Conservation (phyloP, 257 asterid species). For the Fraxinus excelsior region DNA sequence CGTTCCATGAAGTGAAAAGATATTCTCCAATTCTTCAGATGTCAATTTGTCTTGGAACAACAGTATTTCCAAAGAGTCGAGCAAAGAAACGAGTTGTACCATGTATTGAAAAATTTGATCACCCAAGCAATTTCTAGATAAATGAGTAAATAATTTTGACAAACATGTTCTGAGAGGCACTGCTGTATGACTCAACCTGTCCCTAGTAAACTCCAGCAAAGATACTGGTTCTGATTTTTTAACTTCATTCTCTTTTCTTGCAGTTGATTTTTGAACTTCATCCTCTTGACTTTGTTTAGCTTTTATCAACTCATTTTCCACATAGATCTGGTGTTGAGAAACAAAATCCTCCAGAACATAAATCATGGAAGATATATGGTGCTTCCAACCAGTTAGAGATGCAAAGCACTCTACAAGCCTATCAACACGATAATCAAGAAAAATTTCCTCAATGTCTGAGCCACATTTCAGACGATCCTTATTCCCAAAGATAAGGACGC, state of each 20-base stretch:
- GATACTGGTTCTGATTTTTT: conserved; percentile 23
- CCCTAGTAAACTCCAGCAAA: conserved; percentile 40
- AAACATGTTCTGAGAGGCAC: conserved; percentile 36
- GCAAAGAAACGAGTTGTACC: conserved; percentile 28
- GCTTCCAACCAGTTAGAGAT: conserved; percentile 43
- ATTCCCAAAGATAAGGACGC: conserved; percentile 47
- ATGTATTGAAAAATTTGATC: conserved; percentile 34
- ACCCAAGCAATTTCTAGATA: conserved; percentile 37
- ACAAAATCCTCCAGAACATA: conserved; percentile 43
- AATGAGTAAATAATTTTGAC: conserved; percentile 40
- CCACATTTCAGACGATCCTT: conserved; percentile 39
- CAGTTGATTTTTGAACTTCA: conserved; percentile 15
- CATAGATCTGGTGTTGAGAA: conserved; percentile 33
- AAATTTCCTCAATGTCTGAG: conserved; percentile 37
- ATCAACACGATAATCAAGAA: conserved; percentile 42
- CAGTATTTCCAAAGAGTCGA: conserved; percentile 29
- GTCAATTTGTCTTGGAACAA: conserved; percentile 38
- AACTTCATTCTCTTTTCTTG: conserved; percentile 18
- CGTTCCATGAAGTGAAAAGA: conserved; percentile 21
- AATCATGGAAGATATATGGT: conserved; percentile 30
- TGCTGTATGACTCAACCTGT: conserved; percentile 22
- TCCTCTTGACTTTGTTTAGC: conserved; percentile 18
- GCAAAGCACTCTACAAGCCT: conserved; percentile 33
- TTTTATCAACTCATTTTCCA: conserved; percentile 34
- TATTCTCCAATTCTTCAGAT: conserved; percentile 37